Percentiles rank a stretch among this genome's conserved stretches.
These are phyloP conservation scores for Pyrenophora seminiperda DNA, from an alignment of 2,329 filamentous ascomycete species.

Conservation along the genomic window DNA sequence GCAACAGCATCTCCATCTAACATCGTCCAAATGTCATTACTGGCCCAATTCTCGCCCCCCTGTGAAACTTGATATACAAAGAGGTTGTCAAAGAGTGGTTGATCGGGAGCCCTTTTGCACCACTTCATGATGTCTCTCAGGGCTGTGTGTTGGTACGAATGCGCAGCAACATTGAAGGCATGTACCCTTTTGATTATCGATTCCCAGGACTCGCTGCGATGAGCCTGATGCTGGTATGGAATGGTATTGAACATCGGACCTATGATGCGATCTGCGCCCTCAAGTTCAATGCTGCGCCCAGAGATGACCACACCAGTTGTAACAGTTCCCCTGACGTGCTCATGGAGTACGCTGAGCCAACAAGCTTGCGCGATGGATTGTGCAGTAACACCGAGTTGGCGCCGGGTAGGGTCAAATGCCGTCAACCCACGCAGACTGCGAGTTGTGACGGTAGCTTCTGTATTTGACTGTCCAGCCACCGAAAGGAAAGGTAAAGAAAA, in stretches of 20 bases:
- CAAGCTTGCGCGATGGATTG: slow-evolving; percentile 77
- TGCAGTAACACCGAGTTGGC: slow-evolving; percentile 71
- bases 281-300: slow-evolving; percentile 73
- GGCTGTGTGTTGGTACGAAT: slow-evolving; percentile 79
- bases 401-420: slow-evolving; percentile 54
- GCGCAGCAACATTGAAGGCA: slow-evolving; percentile 67
- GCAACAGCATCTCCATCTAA: slow-evolving; percentile 51
- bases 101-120: slow-evolving; percentile 61
- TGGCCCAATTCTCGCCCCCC: slow-evolving; percentile 22
- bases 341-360: slow-evolving; percentile 69
- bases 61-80: slow-evolving; percentile 75
- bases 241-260: slow-evolving; percentile 92
- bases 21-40: slow-evolving; percentile 59
- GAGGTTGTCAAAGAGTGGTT: slow-evolving; percentile 71
- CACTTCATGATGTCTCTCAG: slow-evolving; percentile 82
- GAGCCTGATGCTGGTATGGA: slow-evolving; percentile 65
- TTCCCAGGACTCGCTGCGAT: slow-evolving; percentile 59
- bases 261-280: slow-evolving; percentile 68
- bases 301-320: slow-evolving; percentile 78
- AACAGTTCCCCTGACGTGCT: slow-evolving; percentile 54
- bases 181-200: slow-evolving; percentile 69
- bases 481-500: slow-evolving; percentile 42
- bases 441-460: slow-evolving; percentile 28
- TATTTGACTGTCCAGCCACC: slow-evolving; percentile 24
- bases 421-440: slow-evolving; percentile 56